Conservation (phyloP, 768 basidiomycete genomes). For the Amanita rubescens region DNA sequence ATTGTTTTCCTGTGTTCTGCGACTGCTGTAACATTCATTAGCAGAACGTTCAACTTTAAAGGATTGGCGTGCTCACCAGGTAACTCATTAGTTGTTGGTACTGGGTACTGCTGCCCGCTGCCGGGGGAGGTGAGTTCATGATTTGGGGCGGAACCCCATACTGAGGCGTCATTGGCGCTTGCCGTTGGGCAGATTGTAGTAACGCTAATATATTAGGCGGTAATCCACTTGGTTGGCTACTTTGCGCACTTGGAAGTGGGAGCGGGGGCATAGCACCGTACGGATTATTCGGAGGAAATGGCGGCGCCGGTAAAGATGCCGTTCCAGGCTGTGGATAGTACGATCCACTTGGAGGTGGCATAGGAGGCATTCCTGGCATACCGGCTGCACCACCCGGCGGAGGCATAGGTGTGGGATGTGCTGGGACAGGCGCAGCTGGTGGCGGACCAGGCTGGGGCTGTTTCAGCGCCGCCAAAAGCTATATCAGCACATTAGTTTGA, state of each 20-base stretch:
- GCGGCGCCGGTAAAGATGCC: conserved; percentile 17
- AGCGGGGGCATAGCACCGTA: conserved; percentile 13
- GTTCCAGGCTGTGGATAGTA: conserved; percentile 39
- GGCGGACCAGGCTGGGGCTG: conserved; percentile 43
- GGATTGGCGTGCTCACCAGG: conserved; percentile 35
- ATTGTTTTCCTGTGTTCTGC: conserved; percentile 20
- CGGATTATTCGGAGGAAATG: conserved; percentile 22
- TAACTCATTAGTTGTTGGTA: conserved; percentile 69
- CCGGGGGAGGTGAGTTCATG: conserved; percentile 37
- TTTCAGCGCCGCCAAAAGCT: conserved; percentile 74
- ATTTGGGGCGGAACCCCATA: conserved; percentile 35
- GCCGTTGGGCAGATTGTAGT: conserved; percentile 50
- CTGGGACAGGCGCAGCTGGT: conserved; percentile 26
- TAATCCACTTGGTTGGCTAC: conserved; percentile 30
- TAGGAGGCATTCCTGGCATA: conserved; percentile 23
- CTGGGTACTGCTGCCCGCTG: conserved; percentile 34
- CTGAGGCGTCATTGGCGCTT: conserved; percentile 28
- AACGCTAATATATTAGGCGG: conserved; percentile 68
- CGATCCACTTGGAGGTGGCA: conserved; percentile 28
- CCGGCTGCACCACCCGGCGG: conserved; percentile 11
- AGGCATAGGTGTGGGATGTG: conserved; percentile 28
- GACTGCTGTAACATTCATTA: conserved; percentile 22
- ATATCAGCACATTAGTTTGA: background rate
- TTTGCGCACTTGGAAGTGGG: conserved; percentile 26
- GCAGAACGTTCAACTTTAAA: background rate